Evolutionary conservation across 2,329 filamentous ascomycete species (phyloP).

Genomic region (Colletotrichum sidae): DNA sequence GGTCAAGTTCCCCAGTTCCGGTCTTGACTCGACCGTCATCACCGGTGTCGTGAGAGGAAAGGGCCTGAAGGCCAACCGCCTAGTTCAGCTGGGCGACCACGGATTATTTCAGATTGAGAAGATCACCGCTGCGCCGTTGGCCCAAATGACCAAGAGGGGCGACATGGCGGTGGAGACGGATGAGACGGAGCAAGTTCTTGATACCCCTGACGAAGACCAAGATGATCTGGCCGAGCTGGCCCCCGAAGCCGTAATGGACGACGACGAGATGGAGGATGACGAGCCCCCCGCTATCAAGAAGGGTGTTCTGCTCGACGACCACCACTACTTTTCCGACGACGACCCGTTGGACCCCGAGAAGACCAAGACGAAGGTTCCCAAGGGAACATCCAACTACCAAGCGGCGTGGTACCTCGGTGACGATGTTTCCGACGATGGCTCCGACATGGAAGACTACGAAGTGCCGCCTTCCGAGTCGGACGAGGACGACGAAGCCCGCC

Average conservation of each 20-base stretch:
- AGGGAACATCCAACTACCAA: constrained; percentile 94
- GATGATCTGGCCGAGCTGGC: constrained; percentile 88
- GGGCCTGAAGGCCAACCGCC: constrained; percentile 87
- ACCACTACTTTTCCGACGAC: constrained; percentile 97
- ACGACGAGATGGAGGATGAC: constrained; percentile 58
- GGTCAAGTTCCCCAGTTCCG: constrained; percentile 74
- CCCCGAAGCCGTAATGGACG: constrained; percentile 79
- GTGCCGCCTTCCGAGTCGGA: constrained; percentile 69
- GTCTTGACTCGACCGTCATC: constrained; percentile 74
- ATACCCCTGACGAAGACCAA: constrained; percentile 79
- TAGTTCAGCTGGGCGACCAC: constrained; percentile 94
- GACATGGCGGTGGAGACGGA: constrained; percentile 76
- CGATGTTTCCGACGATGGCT: constrained; percentile 84
- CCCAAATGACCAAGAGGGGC: constrained; percentile 68
- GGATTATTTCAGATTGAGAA: constrained; percentile 93
- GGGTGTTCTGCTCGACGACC: constrained; percentile 93
- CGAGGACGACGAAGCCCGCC: constrained; percentile 67
- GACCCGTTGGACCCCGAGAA: constrained; percentile 70
- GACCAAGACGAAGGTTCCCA: constrained; percentile 81
- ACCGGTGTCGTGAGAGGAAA: constrained; percentile 89
- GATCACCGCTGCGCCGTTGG: constrained; percentile 81
- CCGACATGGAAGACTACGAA: constrained; percentile 79
- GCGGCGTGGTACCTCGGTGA: constrained; percentile 89
- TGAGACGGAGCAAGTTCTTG: constrained; percentile 68
- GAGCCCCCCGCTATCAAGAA: constrained; percentile 70